phyloP scores from a whole-genome alignment of 495 filamentous ascomycete genomes.

The Lentithecium fluviatile region DNA sequence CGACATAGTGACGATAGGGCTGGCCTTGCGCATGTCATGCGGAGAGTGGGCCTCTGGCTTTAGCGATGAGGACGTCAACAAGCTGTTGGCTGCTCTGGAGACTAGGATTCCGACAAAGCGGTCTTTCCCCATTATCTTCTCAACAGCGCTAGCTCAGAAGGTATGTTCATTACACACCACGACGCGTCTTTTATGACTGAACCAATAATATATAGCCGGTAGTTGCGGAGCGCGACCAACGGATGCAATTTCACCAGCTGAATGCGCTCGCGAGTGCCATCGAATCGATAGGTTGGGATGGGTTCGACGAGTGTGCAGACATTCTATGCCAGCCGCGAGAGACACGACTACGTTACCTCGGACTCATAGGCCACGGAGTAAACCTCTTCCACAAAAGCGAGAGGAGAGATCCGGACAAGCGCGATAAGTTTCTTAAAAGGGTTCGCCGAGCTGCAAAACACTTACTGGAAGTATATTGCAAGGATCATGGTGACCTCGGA shows the following conservation, averaged over 20 bases:
- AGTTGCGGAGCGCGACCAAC: neutral
- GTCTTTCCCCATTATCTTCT: too few relatives aligned
- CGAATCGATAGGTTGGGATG: neutral
- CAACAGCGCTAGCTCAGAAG: too few relatives aligned
- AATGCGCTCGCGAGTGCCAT: neutral
- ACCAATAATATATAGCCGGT: neutral
- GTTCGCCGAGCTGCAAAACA: neutral
- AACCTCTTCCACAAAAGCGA: neutral
- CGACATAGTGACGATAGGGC: neutral
- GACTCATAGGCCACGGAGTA: neutral
- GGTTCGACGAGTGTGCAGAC: neutral
- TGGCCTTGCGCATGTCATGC: neutral
- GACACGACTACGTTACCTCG: neutral
- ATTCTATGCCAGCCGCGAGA: neutral
- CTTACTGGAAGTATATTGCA: neutral
- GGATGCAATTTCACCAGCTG: neutral
- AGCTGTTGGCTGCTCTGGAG: neutral
- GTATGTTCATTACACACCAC: too few relatives aligned
- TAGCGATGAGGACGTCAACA: neutral
- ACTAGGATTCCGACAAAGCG: neutral
- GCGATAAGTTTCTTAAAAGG: neutral
- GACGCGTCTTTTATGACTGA: neutral
- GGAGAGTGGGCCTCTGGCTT: neutral
- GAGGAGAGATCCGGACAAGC: neutral
- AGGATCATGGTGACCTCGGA: neutral